Evolutionary conservation across 192 early-diverging fungal genomes (phyloP).

Genomic region (Linnemannia exigua): DNA sequence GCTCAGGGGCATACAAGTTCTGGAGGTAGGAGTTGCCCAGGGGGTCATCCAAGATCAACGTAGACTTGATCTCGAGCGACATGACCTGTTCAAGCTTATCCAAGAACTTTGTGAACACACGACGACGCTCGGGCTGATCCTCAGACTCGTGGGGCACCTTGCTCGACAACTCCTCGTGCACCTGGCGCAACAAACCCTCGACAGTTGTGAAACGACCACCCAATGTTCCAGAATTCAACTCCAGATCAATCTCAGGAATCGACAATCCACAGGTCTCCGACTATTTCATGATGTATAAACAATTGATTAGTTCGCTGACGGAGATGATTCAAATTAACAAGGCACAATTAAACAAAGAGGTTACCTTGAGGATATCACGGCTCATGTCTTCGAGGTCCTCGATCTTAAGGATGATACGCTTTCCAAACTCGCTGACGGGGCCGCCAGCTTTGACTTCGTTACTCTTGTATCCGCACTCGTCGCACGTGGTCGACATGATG

Average conservation of each 20-base stretch:
- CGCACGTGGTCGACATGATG: conserved; percentile 95
- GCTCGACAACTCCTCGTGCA: conserved; percentile 85
- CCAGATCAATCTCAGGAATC: conserved; percentile 92
- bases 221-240: conserved; percentile 89
- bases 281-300: conserved; percentile 28
- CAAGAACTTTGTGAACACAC: conserved; percentile 78
- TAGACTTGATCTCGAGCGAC: conserved; percentile 64
- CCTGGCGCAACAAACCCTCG: conserved; percentile 91
- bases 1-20: conserved; percentile 95
- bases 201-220: conserved; percentile 97
- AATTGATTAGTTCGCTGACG: not conserved
- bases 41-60: conserved; percentile 92
- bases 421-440: conserved; percentile 82
- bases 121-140: conserved; percentile 70
- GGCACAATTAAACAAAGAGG: not conserved
- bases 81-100: conserved; percentile 69
- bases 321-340: too few species aligned
- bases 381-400: conserved; percentile 90
- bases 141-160: conserved; percentile 78
- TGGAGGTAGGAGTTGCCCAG: conserved; percentile 91
- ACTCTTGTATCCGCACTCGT: conserved; percentile 93
- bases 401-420: conserved; percentile 85
- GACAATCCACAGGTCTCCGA: conserved; percentile 92
- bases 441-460: conserved; percentile 98
- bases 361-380: conserved; percentile 91